Conservation (phyloP, 2,329 filamentous ascomycete genomes). For the Hymenoscyphus infarciens region DNA sequence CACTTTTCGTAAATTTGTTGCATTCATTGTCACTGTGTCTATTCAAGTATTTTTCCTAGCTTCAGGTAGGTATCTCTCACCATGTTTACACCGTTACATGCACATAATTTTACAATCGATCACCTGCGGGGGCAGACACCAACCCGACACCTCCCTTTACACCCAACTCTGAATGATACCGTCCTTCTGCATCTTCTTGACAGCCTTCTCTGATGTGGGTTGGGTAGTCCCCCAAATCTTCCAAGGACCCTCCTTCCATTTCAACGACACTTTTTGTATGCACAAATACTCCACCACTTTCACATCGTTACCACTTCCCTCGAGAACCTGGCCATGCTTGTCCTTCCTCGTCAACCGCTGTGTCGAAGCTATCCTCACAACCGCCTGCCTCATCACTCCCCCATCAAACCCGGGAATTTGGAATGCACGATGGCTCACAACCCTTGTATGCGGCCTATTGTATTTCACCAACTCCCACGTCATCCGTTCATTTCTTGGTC, state of each 20-base stretch:
- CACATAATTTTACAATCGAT: slow-evolving; percentile 1
- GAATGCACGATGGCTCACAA: slow-evolving; percentile 50
- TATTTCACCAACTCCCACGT: slow-evolving; percentile 55
- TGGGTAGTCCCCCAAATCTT: slow-evolving; percentile 61
- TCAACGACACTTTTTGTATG: slow-evolving; percentile 47
- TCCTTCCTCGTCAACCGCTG: slow-evolving; percentile 48
- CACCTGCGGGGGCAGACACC: background rate
- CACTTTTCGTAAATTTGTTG: too few relatives aligned
- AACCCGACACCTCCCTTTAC: background rate
- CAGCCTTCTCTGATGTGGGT: slow-evolving; percentile 45
- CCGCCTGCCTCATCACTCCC: slow-evolving; percentile 50
- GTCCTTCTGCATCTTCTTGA: slow-evolving; percentile 22
- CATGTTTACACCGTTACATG: slow-evolving; percentile 5
- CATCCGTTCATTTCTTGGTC: slow-evolving; percentile 44
- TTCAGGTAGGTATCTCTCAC: background rate
- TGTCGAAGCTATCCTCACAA: slow-evolving; percentile 56
- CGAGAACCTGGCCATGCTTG: slow-evolving; percentile 36
- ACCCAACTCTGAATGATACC: background rate
- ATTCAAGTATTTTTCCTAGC: background rate
- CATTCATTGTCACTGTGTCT: too few relatives aligned
- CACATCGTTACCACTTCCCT: slow-evolving; percentile 48
- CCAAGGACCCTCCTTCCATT: slow-evolving; percentile 51
- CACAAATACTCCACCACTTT: slow-evolving; percentile 63
- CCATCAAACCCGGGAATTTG: slow-evolving; percentile 42
- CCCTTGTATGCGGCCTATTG: slow-evolving; percentile 33